These are phyloP conservation scores for Kodamaea nitidulidarum DNA, from an alignment of 805 yeast species.

Conservation along the genomic window DNA sequence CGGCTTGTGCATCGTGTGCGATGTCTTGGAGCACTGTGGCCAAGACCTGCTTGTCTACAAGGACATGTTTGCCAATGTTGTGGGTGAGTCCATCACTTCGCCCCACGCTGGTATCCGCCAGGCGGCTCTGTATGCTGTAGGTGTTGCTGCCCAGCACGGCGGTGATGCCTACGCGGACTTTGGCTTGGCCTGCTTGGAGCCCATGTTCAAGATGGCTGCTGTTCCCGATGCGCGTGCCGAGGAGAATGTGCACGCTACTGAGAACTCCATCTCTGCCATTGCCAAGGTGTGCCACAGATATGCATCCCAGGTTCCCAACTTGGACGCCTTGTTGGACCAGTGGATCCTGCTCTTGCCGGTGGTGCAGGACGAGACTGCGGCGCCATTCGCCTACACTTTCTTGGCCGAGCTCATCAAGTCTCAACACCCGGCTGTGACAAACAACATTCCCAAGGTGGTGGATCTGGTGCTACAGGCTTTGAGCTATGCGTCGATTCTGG, in stretches of 20 bases:
- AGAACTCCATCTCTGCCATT: constrained; percentile 75
- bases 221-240: constrained; percentile 83
- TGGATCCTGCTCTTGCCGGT: constrained; percentile 87
- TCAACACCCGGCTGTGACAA: constrained; percentile 45
- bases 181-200: constrained; percentile 66
- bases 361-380: constrained; percentile 81
- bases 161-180: constrained; percentile 58
- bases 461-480: constrained; percentile 73
- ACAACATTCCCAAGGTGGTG: constrained; percentile 54
- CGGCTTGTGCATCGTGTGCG: constrained; percentile 77
- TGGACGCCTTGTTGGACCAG: constrained; percentile 57
- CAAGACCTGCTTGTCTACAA: constrained; percentile 59
- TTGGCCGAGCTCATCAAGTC: constrained; percentile 43
- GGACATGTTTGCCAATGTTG: constrained; percentile 57
- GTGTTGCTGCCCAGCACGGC: constrained; percentile 81
- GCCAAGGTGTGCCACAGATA: constrained; percentile 74
- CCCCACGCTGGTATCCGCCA: constrained; percentile 76
- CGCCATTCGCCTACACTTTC: constrained; percentile 76
- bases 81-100: constrained; percentile 64
- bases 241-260: constrained; percentile 83
- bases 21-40: constrained; percentile 77
- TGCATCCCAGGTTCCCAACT: constrained; percentile 55
- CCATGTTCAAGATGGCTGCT: constrained; percentile 66
- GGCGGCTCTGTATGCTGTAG: constrained; percentile 79
- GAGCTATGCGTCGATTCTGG: constrained; percentile 60